Evolutionary conservation across 1,139 yeast species (phyloP), one percentile per base, ranked within the genome.

Genomic region (Sugiyamaella novakii): DNA sequence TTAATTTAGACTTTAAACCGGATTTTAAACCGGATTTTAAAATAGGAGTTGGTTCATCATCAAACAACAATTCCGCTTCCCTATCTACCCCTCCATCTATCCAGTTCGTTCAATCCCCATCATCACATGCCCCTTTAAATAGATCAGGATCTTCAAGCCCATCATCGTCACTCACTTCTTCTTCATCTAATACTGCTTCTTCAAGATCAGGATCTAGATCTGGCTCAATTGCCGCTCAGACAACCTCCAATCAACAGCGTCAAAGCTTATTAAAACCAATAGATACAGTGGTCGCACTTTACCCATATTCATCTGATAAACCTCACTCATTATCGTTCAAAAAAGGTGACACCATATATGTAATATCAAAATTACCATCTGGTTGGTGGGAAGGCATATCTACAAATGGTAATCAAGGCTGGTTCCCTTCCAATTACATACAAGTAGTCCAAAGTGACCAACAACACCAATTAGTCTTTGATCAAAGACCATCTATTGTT

Each of bases 261-360:
- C 39, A 10, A 25, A 22, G 19, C 14, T 41, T 30, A n/a, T 30
- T 35, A n/a, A 27, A 29, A 43, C 50, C 51, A 22, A 50, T 57
- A 21, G 64, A 56, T 34, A 54, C 57, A 4, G 66, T 61, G 7
- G 51, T 55, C 5, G 96, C 21, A 80, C 6, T 87, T 78, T 69
- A 92, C 85, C 22, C 84, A 89, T n/a, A 62, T 47, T 40, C 50
- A 80, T 95, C 70, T 72, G 79, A 54, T 69, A 92, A 64, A 79
- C 83, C 55, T 75, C 80, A 61, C 88, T 86, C 70, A 74, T 77
- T 60, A 78, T 76, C 56, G 80, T 92, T 62, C 76, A 81, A 30
- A 77, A 79, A 56, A 22, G 71, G 71, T 53, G 96, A 89, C 64
- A 69, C 85, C 55, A 76, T 81, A 59, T 67, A 74, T 50, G 71